Base-by-base conservation (phyloP, 108 stramenopile genomes). In the Cafeteria roenbergensis region DNA sequence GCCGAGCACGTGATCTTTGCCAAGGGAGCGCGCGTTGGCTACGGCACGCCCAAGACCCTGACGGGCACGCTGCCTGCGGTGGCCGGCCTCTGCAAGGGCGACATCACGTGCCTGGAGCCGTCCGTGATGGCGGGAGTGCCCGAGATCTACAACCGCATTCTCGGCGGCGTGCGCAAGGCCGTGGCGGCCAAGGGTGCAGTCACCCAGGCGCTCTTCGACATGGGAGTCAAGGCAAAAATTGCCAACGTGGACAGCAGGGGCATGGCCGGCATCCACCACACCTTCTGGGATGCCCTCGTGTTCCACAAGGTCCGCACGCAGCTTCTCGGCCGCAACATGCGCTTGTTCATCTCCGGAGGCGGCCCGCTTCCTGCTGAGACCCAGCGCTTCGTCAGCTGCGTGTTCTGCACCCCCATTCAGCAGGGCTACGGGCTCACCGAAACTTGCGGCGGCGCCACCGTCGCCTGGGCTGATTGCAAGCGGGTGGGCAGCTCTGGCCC, bases 41-140 rank as follows among this genome's bases (percentile, higher is more conserved):
- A 66, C 56, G 65, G 65, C 25, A 22, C 25, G 3, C 51, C 68
- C 20, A 32, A 62, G 4, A 64, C 68, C 31, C 29, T 69, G 24
- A 69, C 62, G n/a, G 61, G 29, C 34, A n/a, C 68, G 8, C 50
- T 42, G 20, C 33, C 34, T 6, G 53, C 33, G 17, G 31, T 68
- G 24, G 55, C 31, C 25, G 37, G 21, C 17, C 20, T 12, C 24
- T 34, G 31, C 35, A 25, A 36, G 28, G 65, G 65, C 27, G 65
- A 66, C 56, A 33, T 48, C 56, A 55, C 6, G 6, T 54, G 25
- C 30, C 33, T 57, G 34, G 51, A 61, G 58, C 68, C 68, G 20
- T 62, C 68, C n/a, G 37, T 69, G 33, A 63, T 69, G 62, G 51
- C 52, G 14, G 60, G 26, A 32, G 68, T 62, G 52, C 68, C 68